Conservation (phyloP, 2,329 filamentous ascomycete genomes). For the Lithohypha guttulata region DNA sequence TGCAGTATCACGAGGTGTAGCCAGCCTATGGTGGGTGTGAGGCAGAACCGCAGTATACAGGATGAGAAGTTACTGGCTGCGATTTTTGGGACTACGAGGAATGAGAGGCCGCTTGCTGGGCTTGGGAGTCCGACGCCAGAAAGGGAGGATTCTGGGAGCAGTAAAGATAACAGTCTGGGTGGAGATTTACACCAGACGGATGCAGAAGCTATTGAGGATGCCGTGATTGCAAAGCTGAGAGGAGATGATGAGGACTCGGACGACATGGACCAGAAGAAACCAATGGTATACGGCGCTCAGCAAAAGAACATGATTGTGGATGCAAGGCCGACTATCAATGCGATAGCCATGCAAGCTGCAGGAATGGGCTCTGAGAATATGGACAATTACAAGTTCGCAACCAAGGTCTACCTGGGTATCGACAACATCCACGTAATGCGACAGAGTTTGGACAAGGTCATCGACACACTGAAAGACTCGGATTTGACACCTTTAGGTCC, state of each 20-base stretch:
- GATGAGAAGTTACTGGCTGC: slow-evolving; percentile 89
- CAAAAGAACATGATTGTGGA: slow-evolving; percentile 93
- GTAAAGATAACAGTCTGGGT: slow-evolving; percentile 14
- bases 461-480: slow-evolving; percentile 84
- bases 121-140: slow-evolving; percentile 29
- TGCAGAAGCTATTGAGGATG: slow-evolving; percentile 58
- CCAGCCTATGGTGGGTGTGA: slow-evolving; percentile 78
- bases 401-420: slow-evolving; percentile 86
- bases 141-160: slow-evolving; percentile 30
- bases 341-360: slow-evolving; percentile 84
- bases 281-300: slow-evolving; percentile 76
- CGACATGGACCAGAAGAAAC: slow-evolving; percentile 35
- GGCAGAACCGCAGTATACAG: slow-evolving; percentile 82
- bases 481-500: slow-evolving; percentile 76
- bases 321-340: slow-evolving; percentile 86
- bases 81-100: slow-evolving; percentile 69
- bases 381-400: slow-evolving; percentile 88
- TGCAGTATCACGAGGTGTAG: slow-evolving; percentile 93
- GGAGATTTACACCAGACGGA: slow-evolving; percentile 46
- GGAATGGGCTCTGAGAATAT: slow-evolving; percentile 95
- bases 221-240: slow-evolving; percentile 47
- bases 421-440: slow-evolving; percentile 99
- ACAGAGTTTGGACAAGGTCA: slow-evolving; percentile 72
- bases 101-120: slow-evolving; percentile 33
- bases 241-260: slow-evolving; percentile 36